Conservation (phyloP, 768 basidiomycete species). For the Cystobasidium ongulense region DNA sequence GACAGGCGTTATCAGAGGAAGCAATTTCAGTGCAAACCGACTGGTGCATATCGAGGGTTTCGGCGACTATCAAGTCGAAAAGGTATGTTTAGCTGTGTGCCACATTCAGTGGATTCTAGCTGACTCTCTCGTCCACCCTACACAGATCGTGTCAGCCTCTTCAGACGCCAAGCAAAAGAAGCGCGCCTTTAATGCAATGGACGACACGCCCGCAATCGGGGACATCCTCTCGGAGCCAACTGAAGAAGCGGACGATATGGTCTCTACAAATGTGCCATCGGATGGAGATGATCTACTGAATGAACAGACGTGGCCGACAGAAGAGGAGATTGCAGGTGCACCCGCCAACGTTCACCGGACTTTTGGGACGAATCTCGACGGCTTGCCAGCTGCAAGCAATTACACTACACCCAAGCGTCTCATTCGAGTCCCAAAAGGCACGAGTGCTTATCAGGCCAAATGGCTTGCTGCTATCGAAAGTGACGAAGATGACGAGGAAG, state of each 20-base stretch:
- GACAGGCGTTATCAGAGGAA: conserved; percentile 77
- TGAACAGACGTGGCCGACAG: conserved; percentile 98
- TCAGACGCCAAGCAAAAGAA: conserved; percentile 43
- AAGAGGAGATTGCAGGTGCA: conserved; percentile 69
- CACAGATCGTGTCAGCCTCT: conserved; percentile 36
- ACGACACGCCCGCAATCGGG: conserved; percentile 53
- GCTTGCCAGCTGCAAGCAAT: conserved; percentile 38
- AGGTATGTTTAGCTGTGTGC: conserved; percentile 50
- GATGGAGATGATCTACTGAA: conserved; percentile 81
- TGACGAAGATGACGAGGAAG: conserved; percentile 45
- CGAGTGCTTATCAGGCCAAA: conserved; percentile 91
- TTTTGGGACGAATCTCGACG: conserved; percentile 30
- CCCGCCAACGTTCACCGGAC: conserved; percentile 49
- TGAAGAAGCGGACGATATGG: conserved; percentile 67
- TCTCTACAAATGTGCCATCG: conserved; percentile 59
- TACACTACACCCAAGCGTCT: conserved; percentile 73
- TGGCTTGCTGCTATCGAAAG: conserved; percentile 84
- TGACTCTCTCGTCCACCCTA: conserved; percentile 22
- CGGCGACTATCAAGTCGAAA: conserved; percentile 78
- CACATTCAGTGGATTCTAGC: conserved; percentile 4
- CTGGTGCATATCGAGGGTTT: conserved; percentile 76
- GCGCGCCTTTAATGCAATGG: conserved; percentile 52
- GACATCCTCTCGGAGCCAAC: conserved; percentile 58
- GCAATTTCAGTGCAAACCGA: conserved; percentile 66
- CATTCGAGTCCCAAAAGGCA: conserved; percentile 84